Evolutionary conservation across 352 stramenopile genomes (phyloP), one percentile per base, ranked within the genome.

Genomic region (Elongisporangium prolatum): DNA sequence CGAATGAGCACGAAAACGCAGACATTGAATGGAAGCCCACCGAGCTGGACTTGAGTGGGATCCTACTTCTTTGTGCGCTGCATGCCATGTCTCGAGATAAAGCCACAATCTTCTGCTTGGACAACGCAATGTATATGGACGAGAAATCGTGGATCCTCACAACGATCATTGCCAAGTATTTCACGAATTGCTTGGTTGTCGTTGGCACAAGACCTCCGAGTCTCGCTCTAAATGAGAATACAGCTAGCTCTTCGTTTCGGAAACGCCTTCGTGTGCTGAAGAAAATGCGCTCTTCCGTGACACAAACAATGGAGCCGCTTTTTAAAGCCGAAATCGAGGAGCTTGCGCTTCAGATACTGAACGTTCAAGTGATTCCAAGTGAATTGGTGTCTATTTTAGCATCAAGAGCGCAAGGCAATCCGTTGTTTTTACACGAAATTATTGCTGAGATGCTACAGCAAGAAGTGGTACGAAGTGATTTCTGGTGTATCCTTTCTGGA

Each of bases 101-200:
- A 14, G 71, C 72, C 10, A 88, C 81, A 0, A 67, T 95, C 1
- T 87, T 95, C 48, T 91, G 78, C 48, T 74, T 95, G 37, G 86
- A 95, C 59, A 92, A 80, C 52, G 86, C 86, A 16, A 93, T 93
- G 84, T 83, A 91, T 57, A 93, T 93, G 82, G 86, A 95, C 55
- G 83, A 86, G 54, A 88, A 91, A 65, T 92, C 80, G 37, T 95
- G 86, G 86, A 77, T 80, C 24, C 56, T 95, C n/a, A 69, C 87
- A 10, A 81, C 83, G 11, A 89, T 89, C 44, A 77, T 93, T 34
- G 80, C 79, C 9, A 91, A 93, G 60, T 93, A 95, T 52, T 93
- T 93, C 50, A 93, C 84, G 1, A 95, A 95, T 60, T 93, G 82
- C 47, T 54, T 93, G 52, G 67, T 93, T 2, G 73, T 93, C 20